phyloP scores from a whole-genome alignment of 768 basidiomycete species.

The Asterophora parasitica region DNA sequence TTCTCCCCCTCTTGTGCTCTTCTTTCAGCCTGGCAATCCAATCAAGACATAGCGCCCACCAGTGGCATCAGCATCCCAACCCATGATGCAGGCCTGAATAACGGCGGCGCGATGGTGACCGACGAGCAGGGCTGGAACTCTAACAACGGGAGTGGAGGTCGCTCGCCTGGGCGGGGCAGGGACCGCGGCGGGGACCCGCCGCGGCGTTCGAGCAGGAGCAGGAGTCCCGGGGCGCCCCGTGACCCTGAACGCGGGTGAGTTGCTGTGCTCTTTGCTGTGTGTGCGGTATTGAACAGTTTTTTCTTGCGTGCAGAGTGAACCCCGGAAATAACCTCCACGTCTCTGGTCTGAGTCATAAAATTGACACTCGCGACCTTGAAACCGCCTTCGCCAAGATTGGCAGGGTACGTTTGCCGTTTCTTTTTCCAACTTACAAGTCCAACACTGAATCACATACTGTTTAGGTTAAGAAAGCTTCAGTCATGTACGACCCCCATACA shows the following conservation, averaged over 20 bases:
- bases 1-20: constrained; percentile 25
- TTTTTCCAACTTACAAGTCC: too few relatives aligned
- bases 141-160: constrained; percentile 26
- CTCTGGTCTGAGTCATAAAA: constrained; percentile 50
- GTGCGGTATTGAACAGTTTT: background rate
- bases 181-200: constrained; percentile 41
- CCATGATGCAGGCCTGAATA: constrained; percentile 37
- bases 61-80: constrained; percentile 70
- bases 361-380: constrained; percentile 85
- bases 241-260: constrained; percentile 55
- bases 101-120: constrained; percentile 39
- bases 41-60: constrained; percentile 71
- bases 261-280: constrained; percentile 8
- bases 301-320: constrained; percentile 41
- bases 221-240: constrained; percentile 54
- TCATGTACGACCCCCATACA: constrained; percentile 70
- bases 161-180: constrained; percentile 43
- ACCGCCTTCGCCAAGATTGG: constrained; percentile 86
- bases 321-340: constrained; percentile 66
- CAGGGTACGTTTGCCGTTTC: constrained; percentile 44
- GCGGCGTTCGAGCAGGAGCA: constrained; percentile 71
- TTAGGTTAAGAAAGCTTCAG: constrained; percentile 69
- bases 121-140: constrained; percentile 56
- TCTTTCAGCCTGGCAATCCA: constrained; percentile 77
- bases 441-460: background rate